Percentiles rank a stretch among this genome's conserved stretches.
Evolutionary conservation across 305 asterid genomes (phyloP).

Genomic region (Fraxinus xanthoxyloides): DNA sequence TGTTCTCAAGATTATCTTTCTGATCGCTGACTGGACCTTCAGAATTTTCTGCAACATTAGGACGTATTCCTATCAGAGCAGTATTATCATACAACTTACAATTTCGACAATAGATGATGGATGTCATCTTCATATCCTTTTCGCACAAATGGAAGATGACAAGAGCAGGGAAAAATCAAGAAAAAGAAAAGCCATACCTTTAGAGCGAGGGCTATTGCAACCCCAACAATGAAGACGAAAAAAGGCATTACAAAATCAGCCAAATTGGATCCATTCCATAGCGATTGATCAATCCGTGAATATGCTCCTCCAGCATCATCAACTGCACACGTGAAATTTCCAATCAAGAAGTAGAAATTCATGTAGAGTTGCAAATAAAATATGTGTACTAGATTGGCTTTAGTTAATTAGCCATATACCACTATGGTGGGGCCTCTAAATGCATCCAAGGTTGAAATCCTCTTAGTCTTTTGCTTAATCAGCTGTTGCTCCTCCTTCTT

Average conservation of each 20-base stretch:
- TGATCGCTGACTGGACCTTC: constrained; percentile 41
- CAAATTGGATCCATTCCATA: constrained; percentile 90
- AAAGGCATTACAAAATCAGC: constrained; percentile 91
- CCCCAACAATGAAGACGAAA: constrained; percentile 81
- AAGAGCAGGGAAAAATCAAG: not conserved
- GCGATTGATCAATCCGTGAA: constrained; percentile 75
- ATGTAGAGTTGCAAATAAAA: not conserved
- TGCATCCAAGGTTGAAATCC: constrained; percentile 83
- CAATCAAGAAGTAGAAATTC: not conserved
- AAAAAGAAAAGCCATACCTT: constrained; percentile 41
- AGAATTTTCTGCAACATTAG: constrained; percentile 53
- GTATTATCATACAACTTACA: not conserved
- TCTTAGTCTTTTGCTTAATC: constrained; percentile 52
- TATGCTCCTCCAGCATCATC: constrained; percentile 81
- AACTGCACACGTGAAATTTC: constrained; percentile 29
- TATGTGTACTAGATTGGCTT: not conserved
- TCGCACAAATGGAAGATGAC: not conserved
- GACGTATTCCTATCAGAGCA: not conserved
- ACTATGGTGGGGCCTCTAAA: constrained; percentile 83
- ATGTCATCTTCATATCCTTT: not conserved
- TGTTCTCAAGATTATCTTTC: constrained; percentile 61
- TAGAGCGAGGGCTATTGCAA: constrained; percentile 78
- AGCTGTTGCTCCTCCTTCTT: constrained; percentile 25
- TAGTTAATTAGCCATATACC: constrained; percentile 33
- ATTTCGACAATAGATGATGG: not conserved